These are phyloP conservation scores for Fusarium sp. DNA, from an alignment of 2,329 filamentous ascomycete species.

Conservation along the genomic window DNA sequence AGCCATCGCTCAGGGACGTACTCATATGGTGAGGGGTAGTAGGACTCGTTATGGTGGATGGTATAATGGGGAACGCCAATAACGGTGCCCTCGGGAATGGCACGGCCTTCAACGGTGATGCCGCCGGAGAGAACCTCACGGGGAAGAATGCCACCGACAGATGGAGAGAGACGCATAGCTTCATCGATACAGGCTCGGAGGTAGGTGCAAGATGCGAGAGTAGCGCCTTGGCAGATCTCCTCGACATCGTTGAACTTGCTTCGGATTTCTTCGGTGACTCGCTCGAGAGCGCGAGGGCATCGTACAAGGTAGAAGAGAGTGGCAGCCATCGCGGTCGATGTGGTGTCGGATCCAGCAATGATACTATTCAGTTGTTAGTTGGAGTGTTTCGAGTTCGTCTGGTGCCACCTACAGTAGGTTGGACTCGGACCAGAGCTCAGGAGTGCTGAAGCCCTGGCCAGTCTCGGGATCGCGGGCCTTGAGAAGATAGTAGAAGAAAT, in stretches of 20 bases:
- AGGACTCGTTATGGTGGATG: constrained; percentile 71
- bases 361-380: constrained; percentile 55
- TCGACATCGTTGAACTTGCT: constrained; percentile 60
- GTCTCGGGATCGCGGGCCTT: constrained; percentile 77
- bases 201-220: constrained; percentile 63
- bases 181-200: constrained; percentile 72
- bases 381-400: not conserved
- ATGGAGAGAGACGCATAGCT: constrained; percentile 70
- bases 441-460: constrained; percentile 70
- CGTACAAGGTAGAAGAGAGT: constrained; percentile 71
- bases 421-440: constrained; percentile 76
- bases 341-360: constrained; percentile 77
- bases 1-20: constrained; percentile 75
- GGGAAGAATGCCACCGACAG: constrained; percentile 67
- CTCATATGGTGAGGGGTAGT: constrained; percentile 67
- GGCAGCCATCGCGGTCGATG: constrained; percentile 72
- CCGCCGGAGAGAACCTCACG: constrained; percentile 67
- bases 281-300: constrained; percentile 57
- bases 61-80: constrained; percentile 74
- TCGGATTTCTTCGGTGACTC: constrained; percentile 62
- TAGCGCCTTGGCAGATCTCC: constrained; percentile 63
- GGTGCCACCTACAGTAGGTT: constrained; percentile 65
- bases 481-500: constrained; percentile 80
- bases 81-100: constrained; percentile 67
- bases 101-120: constrained; percentile 61